These are phyloP conservation scores for Microthlaspi erraticum DNA, from an alignment of 345 rosid genomes.

Conservation along the genomic window DNA sequence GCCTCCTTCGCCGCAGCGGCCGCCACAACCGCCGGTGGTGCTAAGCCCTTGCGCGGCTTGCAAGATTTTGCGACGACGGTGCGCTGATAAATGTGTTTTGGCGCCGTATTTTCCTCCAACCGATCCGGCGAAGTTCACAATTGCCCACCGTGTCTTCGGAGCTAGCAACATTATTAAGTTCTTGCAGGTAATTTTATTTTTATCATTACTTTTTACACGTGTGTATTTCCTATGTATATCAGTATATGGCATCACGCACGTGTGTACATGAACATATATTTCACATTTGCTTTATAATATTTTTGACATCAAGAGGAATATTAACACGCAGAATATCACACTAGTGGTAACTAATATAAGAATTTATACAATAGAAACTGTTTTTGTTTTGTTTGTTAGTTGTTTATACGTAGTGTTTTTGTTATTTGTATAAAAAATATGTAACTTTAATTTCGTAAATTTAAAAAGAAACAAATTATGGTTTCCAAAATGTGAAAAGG, in stretches of 20 bases:
- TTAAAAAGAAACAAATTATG: not conserved
- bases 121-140: slow-evolving; percentile 84
- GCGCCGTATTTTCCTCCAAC: slow-evolving; percentile 96
- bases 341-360: not conserved
- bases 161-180: slow-evolving; percentile 95
- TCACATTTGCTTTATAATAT: slow-evolving; percentile 11
- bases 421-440: not conserved
- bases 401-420: not conserved
- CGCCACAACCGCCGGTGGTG: slow-evolving; percentile 51
- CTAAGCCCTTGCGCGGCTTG: slow-evolving; percentile 93
- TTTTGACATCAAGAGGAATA: not conserved
- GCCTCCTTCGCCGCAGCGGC: slow-evolving; percentile 35
- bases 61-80: slow-evolving; percentile 79
- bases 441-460: not conserved
- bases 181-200: slow-evolving; percentile 64
- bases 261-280: slow-evolving; percentile 34
- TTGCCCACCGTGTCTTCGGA: slow-evolving; percentile 91
- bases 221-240: slow-evolving; percentile 15
- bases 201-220: slow-evolving; percentile 20
- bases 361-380: not conserved
- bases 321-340: not conserved
- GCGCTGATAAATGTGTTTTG: slow-evolving; percentile 81
- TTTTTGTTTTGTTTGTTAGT: not conserved
- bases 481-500: slow-evolving; percentile 44
- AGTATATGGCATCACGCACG: slow-evolving; percentile 23